These are phyloP conservation scores for Lactarius tabidus DNA, from an alignment of 768 basidiomycete species.

Conservation along the genomic window DNA sequence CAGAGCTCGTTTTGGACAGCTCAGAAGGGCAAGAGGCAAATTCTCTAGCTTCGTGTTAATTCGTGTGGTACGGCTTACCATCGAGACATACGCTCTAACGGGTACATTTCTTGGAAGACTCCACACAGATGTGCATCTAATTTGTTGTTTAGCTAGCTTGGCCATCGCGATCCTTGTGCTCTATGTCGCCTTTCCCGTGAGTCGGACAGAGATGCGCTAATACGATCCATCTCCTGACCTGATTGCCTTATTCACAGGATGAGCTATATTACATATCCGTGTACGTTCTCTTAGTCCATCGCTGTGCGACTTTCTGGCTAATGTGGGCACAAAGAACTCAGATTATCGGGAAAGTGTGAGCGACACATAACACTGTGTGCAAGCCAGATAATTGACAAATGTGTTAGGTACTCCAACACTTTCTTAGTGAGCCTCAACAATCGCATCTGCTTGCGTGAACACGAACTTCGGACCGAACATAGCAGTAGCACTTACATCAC, in stretches of 20 bases:
- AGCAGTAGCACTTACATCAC: neutral
- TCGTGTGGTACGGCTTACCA: too few relatives aligned
- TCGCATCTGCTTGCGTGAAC: neutral
- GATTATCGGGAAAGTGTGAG: neutral
- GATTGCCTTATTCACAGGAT: neutral
- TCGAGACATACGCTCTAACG: too few relatives aligned
- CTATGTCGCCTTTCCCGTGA: neutral
- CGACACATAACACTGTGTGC: neutral
- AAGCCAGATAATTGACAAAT: neutral
- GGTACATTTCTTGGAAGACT: too few relatives aligned
- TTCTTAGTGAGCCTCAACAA: neutral
- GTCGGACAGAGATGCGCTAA: neutral
- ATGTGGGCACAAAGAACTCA: neutral
- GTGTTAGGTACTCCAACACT: neutral
- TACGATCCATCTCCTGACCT: neutral
- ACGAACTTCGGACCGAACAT: neutral
- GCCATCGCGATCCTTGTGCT: too few relatives aligned
- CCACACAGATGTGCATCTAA: too few relatives aligned
- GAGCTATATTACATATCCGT: neutral
- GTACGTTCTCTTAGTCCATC: neutral
- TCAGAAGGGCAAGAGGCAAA: neutral
- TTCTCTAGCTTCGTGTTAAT: neutral
- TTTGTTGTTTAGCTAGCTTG: too few relatives aligned
- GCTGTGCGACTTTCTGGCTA: neutral
- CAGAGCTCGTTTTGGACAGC: neutral